Evolutionary conservation across 2,329 filamentous ascomycete species (phyloP).

Genomic region (Leptosphaerulina australis): DNA sequence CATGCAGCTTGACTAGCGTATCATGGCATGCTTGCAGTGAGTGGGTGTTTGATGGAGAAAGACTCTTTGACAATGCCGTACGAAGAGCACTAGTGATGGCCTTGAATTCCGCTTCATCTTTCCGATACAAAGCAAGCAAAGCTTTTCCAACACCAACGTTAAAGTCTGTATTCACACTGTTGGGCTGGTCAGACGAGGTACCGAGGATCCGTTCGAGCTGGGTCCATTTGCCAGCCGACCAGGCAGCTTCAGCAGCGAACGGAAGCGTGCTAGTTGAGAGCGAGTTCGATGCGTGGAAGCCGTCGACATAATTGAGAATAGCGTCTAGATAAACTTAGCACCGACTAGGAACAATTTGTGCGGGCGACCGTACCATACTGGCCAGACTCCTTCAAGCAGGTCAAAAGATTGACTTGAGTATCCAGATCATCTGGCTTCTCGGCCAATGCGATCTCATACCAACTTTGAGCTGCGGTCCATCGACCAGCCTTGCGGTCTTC

Average conservation of each 20-base stretch:
- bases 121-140: constrained; percentile 64
- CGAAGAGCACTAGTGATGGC: constrained; percentile 68
- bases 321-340: constrained; percentile 63
- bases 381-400: constrained; percentile 91
- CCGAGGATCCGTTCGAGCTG: constrained; percentile 69
- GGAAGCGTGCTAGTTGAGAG: constrained; percentile 65
- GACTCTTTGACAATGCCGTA: constrained; percentile 70
- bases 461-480: constrained; percentile 94
- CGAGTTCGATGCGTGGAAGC: constrained; percentile 60
- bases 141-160: constrained; percentile 78
- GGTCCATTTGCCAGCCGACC: constrained; percentile 84
- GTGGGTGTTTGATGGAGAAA: constrained; percentile 77
- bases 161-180: constrained; percentile 66
- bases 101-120: constrained; percentile 60
- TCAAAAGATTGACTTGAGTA: constrained; percentile 80
- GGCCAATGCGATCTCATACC: constrained; percentile 91
- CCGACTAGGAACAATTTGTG: constrained; percentile 15
- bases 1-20: constrained; percentile 82
- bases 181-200: constrained; percentile 52
- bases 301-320: constrained; percentile 83
- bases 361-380: constrained; percentile 72
- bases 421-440: constrained; percentile 78
- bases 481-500: constrained; percentile 91
- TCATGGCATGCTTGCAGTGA: constrained; percentile 87
- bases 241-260: constrained; percentile 88